Evolutionary conservation across 2,329 filamentous ascomycete species (phyloP), one percentile per base, ranked within the genome.

Genomic region (Penicillium sp.): DNA sequence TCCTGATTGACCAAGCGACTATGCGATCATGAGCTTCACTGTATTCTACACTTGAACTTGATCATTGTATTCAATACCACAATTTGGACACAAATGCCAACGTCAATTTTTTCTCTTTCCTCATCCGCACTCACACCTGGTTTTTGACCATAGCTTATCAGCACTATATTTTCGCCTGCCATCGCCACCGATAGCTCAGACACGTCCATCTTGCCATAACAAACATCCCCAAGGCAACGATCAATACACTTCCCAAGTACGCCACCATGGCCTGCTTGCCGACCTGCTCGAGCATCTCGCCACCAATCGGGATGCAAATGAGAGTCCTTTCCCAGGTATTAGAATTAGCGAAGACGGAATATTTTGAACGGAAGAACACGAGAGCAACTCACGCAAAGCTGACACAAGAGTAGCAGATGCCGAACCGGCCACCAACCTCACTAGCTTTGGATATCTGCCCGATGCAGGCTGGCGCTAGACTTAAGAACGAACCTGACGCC

Each of bases 371-470:
- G 18, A 21, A 21, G 18, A 23, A 9, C 7, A 29, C 15, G n/a
- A 1, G 24, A 16, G 12, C 6, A 4, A 65, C 68, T 49, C 53
- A 71, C 68, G 77, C 72, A 50, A 81, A 74, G 36, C 74, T 76
- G 12, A 76, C 75, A 23, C 79, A 61, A 13, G 77, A 78, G 57
- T 79, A 80, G 63, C 74, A 76, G 2, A 78, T 78, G 0, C 79
- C 78, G 65, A 70, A 77, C 21, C 75, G 74, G 52, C 75, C 65
- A 7, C 77, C 77, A 39, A 78, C 78, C 43, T 79, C 74, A 44
- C 76, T 77, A 0, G 75, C 69, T 21, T 75, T 70, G 16, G 76
- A 79, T 3, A 78, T 72, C 45, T 79, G 75, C 1, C 76, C 75
- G 49, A 80, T 70, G 23, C 78, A 80, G 0, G 77, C 77, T 24